Evolutionary conservation across 805 yeast genomes (phyloP), one percentile per base, ranked within the genome.

Genomic region (Suhomyces faveliae): DNA sequence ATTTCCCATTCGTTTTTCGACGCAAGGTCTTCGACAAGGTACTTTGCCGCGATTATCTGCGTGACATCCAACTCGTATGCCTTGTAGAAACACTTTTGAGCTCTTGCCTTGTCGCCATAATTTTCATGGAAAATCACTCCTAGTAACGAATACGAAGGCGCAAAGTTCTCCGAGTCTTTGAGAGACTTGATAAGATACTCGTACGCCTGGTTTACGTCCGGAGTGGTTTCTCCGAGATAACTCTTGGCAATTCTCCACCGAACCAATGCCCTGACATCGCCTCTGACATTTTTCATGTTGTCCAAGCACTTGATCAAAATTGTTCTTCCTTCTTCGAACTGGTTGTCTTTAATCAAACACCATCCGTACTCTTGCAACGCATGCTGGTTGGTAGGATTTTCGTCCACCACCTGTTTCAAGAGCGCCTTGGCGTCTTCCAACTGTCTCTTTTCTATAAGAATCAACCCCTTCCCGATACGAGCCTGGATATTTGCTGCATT

Each of bases 11-110:
- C 94, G 38, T 78, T 70, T 12, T 73, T 70, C 2, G 70, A 68
- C 1, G 96, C 76, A 56, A 89, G 84, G n/a, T 81, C 83, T 21
- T 78, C 76, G 4, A 89, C 88, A 48, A 94, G 74, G 50, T 80
- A 79, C 55, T 77, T 76, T 0, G 96, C 96, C 1, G 99, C 88
- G 1, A 66, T 68, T 7, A 86, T 67, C 59, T 94, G 95, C 11
- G 85, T 79, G 0, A 84, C 77, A 63, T 90, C 94, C 24, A 92
- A 67, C 58, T 92, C 97, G 61, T 92, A 87, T 0, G 98, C 97
- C 58, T 84, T 88, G 62, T 85, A 82, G 62, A 85, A 92, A 63
- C 97, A 90, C 61, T 89, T 89, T 46, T 83, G 83, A 0, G 97
- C 96, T 42, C 94, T 78, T 0, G 70, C 68, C 22, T 66, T 61